Evolutionary conservation across 2,329 filamentous ascomycete genomes (phyloP).

Genomic region (Emmonsiellopsis sp.): DNA sequence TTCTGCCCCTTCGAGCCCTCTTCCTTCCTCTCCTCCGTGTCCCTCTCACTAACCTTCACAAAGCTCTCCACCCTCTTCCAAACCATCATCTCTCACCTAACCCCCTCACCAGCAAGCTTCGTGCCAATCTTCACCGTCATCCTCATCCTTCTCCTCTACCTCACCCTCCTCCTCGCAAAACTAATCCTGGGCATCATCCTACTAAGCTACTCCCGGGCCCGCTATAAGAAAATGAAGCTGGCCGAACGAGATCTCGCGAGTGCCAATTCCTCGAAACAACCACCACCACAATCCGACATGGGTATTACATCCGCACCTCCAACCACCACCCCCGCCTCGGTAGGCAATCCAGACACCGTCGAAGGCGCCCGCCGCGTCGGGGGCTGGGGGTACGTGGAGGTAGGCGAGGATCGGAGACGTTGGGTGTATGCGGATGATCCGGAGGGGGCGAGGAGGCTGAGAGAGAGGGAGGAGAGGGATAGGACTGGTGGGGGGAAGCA

Average conservation of each 20-base stretch:
- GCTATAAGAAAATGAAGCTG: slow-evolving; percentile 73
- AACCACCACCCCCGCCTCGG: background rate
- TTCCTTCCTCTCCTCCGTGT: slow-evolving; percentile 37
- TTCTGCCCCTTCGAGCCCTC: slow-evolving; percentile 45
- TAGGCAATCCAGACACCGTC: slow-evolving; percentile 47
- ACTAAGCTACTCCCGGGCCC: slow-evolving; percentile 64
- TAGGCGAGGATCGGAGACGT: slow-evolving; percentile 74
- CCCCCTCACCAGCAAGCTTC: slow-evolving; percentile 32
- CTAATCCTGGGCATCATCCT: slow-evolving; percentile 82
- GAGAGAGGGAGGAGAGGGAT: slow-evolving; percentile 54
- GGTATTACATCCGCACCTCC: slow-evolving; percentile 1
- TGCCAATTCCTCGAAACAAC: background rate
- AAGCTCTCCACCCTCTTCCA: slow-evolving; percentile 27
- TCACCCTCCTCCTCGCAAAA: slow-evolving; percentile 76
- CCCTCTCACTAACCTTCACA: slow-evolving; percentile 26
- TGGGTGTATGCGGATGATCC: slow-evolving; percentile 82
- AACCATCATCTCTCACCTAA: slow-evolving; percentile 30
- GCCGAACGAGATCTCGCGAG: slow-evolving; percentile 41
- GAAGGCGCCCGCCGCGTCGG: slow-evolving; percentile 68
- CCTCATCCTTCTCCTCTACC: slow-evolving; percentile 74
- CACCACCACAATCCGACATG: slow-evolving; percentile 4
- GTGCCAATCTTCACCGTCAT: slow-evolving; percentile 55
- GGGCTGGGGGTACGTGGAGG: slow-evolving; percentile 75
- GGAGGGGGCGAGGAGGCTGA: slow-evolving; percentile 55
- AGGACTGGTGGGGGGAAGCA: slow-evolving; percentile 46